Evolutionary conservation across 257 asterid genomes (phyloP).

Genomic region (Plectranthus barbatus): DNA sequence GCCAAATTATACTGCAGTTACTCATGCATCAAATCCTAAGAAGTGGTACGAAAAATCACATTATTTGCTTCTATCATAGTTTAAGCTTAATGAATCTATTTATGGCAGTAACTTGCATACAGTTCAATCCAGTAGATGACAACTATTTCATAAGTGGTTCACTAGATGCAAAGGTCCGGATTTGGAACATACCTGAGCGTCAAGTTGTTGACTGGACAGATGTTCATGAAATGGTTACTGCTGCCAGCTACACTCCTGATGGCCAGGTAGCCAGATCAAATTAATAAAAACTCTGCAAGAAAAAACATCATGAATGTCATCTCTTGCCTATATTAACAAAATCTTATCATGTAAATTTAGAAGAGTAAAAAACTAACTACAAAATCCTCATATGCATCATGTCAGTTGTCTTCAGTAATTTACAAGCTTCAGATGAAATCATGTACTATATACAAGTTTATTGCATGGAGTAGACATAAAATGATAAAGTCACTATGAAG

Average conservation of each 20-base stretch:
- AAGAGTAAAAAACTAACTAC: not conserved
- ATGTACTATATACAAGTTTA: not conserved
- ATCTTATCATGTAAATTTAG: not conserved
- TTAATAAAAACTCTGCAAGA: not conserved
- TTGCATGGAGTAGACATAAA: not conserved
- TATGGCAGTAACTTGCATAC: conserved; percentile 76
- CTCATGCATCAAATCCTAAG: conserved; percentile 14
- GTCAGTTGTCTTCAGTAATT: not conserved
- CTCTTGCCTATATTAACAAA: not conserved
- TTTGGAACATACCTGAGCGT: conserved; percentile 57
- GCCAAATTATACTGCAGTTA: conserved; percentile 16
- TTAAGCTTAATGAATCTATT: conserved; percentile 25
- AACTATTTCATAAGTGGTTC: conserved; percentile 69
- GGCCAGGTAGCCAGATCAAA: conserved; percentile 40
- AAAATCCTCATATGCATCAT: not conserved
- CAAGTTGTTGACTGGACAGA: conserved; percentile 72
- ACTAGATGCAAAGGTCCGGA: conserved; percentile 69
- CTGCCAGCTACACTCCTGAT: conserved; percentile 67
- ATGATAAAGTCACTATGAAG: not conserved
- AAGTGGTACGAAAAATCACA: conserved; percentile 16
- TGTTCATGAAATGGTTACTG: conserved; percentile 62
- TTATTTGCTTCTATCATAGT: conserved; percentile 12
- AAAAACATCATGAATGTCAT: not conserved
- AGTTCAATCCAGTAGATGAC: conserved; percentile 65
- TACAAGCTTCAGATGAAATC: not conserved